Conservation (phyloP, 768 basidiomycete species). For the Omphalotus guepiniiformis region DNA sequence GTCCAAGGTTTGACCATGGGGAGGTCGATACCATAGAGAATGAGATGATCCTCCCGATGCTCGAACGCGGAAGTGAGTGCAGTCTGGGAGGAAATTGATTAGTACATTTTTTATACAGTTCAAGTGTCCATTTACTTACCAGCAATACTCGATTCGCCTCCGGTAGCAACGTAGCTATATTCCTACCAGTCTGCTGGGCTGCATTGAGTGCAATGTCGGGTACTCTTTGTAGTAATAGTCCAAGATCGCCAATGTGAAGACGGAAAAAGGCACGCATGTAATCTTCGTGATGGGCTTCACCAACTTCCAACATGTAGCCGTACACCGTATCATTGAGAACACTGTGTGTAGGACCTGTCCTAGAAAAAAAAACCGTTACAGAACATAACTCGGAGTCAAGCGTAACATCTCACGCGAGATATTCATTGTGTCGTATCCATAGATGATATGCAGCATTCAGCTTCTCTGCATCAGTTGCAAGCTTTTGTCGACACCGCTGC, state of each 20-base stretch:
- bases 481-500: conserved; percentile 66
- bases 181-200: conserved; percentile 39
- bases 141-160: conserved; percentile 69
- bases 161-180: conserved; percentile 42
- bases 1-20: conserved; percentile 83
- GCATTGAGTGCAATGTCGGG: conserved; percentile 41
- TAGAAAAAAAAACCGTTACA: not conserved
- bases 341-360: conserved; percentile 51
- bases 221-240: conserved; percentile 60
- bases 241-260: conserved; percentile 60
- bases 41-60: conserved; percentile 67
- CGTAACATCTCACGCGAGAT: conserved; percentile 62
- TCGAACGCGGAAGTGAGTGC: conserved; percentile 68
- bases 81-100: conserved; percentile 38
- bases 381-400: not conserved
- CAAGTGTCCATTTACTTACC: conserved; percentile 37
- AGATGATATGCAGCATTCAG: conserved; percentile 76
- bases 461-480: conserved; percentile 84
- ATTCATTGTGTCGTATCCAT: conserved; percentile 74
- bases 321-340: conserved; percentile 70
- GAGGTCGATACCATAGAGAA: conserved; percentile 73
- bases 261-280: conserved; percentile 84
- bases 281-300: conserved; percentile 64
- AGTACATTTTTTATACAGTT: too few species aligned
- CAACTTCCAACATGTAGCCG: conserved; percentile 57